Base-by-base conservation (phyloP, 306 rosid genomes). In the Parietaria judaica region DNA sequence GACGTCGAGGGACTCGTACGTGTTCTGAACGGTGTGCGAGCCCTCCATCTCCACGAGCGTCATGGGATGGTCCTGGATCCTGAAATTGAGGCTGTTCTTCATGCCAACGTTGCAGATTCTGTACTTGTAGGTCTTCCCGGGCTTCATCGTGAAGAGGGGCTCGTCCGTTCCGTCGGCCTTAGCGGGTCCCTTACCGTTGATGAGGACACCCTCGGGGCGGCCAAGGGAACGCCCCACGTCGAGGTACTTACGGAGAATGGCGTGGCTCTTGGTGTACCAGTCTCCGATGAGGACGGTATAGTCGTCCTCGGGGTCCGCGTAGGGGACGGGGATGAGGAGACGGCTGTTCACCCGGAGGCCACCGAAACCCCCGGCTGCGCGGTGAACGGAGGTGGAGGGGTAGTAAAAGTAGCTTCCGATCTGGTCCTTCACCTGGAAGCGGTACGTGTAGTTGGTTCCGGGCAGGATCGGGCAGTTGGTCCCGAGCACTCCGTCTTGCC, bases 391-490 rank as follows among this genome's bases (percentile, higher is more conserved):
- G 0, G 82, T 58, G 49, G 67, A 53, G 0, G 97, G 95, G 63
- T 70, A 89, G 74, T 89, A 89, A 51, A 89, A 51, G 64, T 48
- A 89, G 61, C 81, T 83, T 0, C 97, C 97, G 0, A 89, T 89
- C 48, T 91, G 97, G 43, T 91, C 97, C 87, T 91, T 91, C 3
- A 85, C 86, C 63, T 91, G 97, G 76, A 76, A 83, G 0, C 58
- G 63, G 58, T 85, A 88, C 1, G 95, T 91, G 80, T 4, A 82
- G 80, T 91, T 91, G n/a, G 61, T 61, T 5, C 90, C 87, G 0
- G 95, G 78, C 3, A 2, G 68, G 3, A 91, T 88, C 3, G 98
- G 98, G 66, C 98, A 91, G 64, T 78, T 86, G 7, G 88, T 80
- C 55, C 96, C 98, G 0, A 45, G 64, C 0, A 63, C 39, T 12